These are phyloP conservation scores for Aspergillus sp. DNA, from an alignment of 2,329 filamentous ascomycete species.

Conservation along the genomic window DNA sequence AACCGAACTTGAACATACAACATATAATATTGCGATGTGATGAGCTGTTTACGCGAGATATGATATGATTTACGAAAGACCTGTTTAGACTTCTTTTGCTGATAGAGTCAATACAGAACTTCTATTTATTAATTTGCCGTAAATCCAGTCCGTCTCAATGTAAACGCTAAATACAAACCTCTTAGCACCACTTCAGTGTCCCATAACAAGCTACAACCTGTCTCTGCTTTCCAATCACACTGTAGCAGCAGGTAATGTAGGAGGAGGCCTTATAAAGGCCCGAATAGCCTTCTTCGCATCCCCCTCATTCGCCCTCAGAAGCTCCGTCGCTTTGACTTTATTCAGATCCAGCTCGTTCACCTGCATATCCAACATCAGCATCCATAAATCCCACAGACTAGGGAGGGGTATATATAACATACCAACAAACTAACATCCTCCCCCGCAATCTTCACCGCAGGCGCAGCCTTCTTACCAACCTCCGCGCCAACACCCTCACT, in stretches of 20 bases:
- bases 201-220: neutral
- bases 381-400: neutral
- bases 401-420: slow-evolving; percentile 15
- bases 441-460: slow-evolving; percentile 42
- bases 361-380: slow-evolving; percentile 24
- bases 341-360: slow-evolving; percentile 47
- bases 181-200: too few relatives aligned
- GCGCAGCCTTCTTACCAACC: slow-evolving; percentile 34
- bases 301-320: slow-evolving; percentile 48
- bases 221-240: neutral
- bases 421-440: slow-evolving; percentile 50
- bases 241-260: neutral
- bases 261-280: slow-evolving; percentile 38
- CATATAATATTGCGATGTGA: neutral
- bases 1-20: neutral
- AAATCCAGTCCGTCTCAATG: neutral
- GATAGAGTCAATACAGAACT: neutral
- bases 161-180: neutral
- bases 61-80: neutral
- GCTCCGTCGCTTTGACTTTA: slow-evolving; percentile 48
- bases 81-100: neutral
- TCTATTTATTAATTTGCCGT: neutral
- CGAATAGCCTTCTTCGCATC: slow-evolving; percentile 42
- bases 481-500: slow-evolving; percentile 29
- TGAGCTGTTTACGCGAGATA: slow-evolving; percentile 4